Evolutionary conservation across 148 eudicot species (phyloP), one percentile per base, ranked within the genome.

Genomic region (Nyssa sinensis): DNA sequence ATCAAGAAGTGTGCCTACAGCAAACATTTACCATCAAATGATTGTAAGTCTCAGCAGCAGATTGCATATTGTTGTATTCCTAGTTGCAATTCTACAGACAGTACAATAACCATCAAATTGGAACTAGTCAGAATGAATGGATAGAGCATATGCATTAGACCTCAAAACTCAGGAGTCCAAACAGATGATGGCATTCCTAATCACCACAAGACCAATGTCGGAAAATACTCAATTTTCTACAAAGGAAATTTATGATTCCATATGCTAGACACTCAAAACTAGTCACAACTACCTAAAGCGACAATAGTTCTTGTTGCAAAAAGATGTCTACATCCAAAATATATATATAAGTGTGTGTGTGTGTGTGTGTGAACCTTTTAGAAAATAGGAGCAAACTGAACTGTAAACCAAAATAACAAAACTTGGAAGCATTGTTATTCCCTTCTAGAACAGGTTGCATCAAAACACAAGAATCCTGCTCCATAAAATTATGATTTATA

Each of bases 1-100:
- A 77, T 96, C 98, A 78, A 96, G 85, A 76, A 84, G 85, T 19
- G 92, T 93, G 65, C 91, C 98, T 95, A 41, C 1, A 75, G 58
- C 53, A 82, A 85, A 73, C 62, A 53, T 64, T 60, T 29, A 69
- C 66, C 31, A 64, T 6, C 55, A 77, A 81, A 69, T 24, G 27
- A 59, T 21, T 37, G 62, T 53, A 25, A 30, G 76, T 64, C 32
- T 59, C 44, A 24, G 31, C 49, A 32, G 31, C 47, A 69, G n/a
- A 5, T 28, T 65, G 19, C 27, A 47, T 35, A 66, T 64, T 29
- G 25, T 24, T 55, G 51, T 11, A 3, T 24, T 49, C 21, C 47
- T 57, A 31, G 39, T 59, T 2, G 33, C 14, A 34, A 3, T 55
- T 37, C 53, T 58, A 13, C 37, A 66, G 25, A n/a, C n/a, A 69